Base-by-base conservation (phyloP, 495 filamentous ascomycete genomes). In the Amniculicola lignicola region DNA sequence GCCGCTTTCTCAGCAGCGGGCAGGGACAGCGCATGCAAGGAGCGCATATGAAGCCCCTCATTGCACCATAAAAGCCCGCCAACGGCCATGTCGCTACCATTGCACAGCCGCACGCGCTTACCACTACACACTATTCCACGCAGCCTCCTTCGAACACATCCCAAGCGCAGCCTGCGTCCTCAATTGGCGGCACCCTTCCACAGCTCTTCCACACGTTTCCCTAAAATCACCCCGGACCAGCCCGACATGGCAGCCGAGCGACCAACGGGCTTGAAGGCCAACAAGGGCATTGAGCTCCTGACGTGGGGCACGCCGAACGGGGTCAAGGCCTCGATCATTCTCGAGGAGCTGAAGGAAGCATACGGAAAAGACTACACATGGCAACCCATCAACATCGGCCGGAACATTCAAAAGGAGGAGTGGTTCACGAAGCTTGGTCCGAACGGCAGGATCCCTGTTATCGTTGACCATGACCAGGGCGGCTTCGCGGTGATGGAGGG, bases 201-300 rank as follows among this genome's bases (percentile, higher is more conserved):
- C 58, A 22, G 54, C 18, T 40, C 51, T 50, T 24, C 36, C 56
- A 5, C 54, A 54, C 12, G 27, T 53, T n/a, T n/a, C n/a, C n/a
- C n/a, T n/a, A n/a, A n/a, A n/a, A n/a, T n/a, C n/a, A n/a, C n/a
- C n/a, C n/a, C n/a, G n/a, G n/a, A n/a, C 33, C 37, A 49, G 3
- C 50, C 59, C 33, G 25, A 31, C 4, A 64, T 66, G 56, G 41
- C 60, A 16, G 18, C 42, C 27, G 44, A 65, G 18, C 62, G 59
- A 47, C 74, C 78, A 21, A 75, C 71, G 5, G 79, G 78, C 18
- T 69, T 80, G 29, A 76, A 77, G 47, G 78, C 76, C 51, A 79
- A 70, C 56, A 77, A 72, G 23, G 79, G 78, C 58, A 79, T 82
- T 57, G 78, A 82, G 69, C 75, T 80, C 19, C 62, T 80, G 5